Evolutionary conservation across 352 stramenopile genomes (phyloP).

Genomic region (Halophytophthora polymorphica): DNA sequence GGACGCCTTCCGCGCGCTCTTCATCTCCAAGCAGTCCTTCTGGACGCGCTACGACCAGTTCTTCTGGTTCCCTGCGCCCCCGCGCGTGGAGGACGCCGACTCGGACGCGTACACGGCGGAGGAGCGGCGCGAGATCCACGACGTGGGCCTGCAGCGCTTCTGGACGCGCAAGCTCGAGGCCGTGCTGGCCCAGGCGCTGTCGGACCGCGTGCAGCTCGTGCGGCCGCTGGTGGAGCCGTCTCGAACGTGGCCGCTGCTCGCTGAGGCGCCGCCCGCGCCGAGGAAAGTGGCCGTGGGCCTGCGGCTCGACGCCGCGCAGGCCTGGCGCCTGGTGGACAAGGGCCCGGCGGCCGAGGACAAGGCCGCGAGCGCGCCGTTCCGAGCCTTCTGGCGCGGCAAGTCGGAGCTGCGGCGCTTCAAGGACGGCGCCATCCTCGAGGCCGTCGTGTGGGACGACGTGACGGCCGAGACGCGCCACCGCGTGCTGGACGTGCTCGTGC

Average conservation of each 20-base stretch:
- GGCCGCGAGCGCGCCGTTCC: conserved; percentile 62
- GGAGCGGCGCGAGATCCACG: conserved; percentile 72
- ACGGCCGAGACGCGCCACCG: conserved; percentile 62
- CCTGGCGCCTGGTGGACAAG: conserved; percentile 86
- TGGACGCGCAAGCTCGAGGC: conserved; percentile 54
- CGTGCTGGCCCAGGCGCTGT: conserved; percentile 55
- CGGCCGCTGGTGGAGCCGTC: conserved; percentile 41
- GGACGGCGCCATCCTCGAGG: conserved; percentile 87
- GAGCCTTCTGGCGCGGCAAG: conserved; percentile 86
- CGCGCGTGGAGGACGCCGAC: conserved; percentile 48
- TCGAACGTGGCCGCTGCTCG: conserved; percentile 51
- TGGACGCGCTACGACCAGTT: conserved; percentile 87
- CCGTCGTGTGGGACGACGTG: conserved; percentile 87
- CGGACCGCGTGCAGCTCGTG: conserved; percentile 63
- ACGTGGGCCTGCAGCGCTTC: conserved; percentile 72
- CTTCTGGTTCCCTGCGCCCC: conserved; percentile 69
- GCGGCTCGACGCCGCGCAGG: conserved; percentile 72
- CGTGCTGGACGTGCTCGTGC: conserved; percentile 73
- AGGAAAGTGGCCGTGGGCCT: conserved; percentile 79
- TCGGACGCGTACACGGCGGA: conserved; percentile 59
- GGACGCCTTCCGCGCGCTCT: conserved; percentile 75
- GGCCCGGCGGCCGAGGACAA: conserved; percentile 86
- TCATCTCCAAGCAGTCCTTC: conserved; percentile 81
- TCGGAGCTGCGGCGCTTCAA: conserved; percentile 89
- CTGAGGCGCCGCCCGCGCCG: conserved; percentile 29